Evolutionary conservation across 768 basidiomycete genomes (phyloP).

Genomic region (Leccinum olivaceopallidum): DNA sequence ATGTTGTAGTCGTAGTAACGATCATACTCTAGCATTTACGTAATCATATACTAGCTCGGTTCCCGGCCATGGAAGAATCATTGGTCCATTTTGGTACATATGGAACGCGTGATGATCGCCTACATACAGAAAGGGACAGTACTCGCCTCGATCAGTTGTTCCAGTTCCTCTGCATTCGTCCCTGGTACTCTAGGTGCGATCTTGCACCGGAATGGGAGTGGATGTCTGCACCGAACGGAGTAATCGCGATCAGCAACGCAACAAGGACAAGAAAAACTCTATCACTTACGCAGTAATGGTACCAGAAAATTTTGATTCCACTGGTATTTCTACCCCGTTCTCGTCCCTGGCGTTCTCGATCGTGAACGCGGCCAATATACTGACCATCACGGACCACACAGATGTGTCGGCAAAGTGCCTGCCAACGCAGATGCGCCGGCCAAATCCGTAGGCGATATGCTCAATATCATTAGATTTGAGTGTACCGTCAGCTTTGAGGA

Average conservation of each 20-base stretch:
- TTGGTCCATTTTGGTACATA: neutral
- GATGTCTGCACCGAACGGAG: slow-evolving; percentile 4
- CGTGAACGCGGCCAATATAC: slow-evolving; percentile 18
- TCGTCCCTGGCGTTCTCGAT: slow-evolving; percentile 20
- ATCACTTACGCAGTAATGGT: slow-evolving; percentile 16
- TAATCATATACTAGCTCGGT: neutral
- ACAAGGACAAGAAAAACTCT: neutral
- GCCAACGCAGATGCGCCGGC: slow-evolving; percentile 32
- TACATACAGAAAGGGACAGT: slow-evolving; percentile 4
- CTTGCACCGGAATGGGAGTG: slow-evolving; percentile 19
- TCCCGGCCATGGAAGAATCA: neutral
- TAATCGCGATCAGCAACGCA: neutral
- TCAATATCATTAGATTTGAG: slow-evolving; percentile 16
- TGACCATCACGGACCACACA: slow-evolving; percentile 25
- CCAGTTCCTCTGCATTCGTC: slow-evolving; percentile 11
- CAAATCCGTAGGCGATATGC: slow-evolving; percentile 27
- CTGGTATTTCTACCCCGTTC: slow-evolving; percentile 20
- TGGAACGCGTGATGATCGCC: neutral
- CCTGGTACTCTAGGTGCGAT: slow-evolving; percentile 14
- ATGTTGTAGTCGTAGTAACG: neutral
- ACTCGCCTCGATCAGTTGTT: slow-evolving; percentile 15
- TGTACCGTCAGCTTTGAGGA: slow-evolving; percentile 30
- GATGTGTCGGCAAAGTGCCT: slow-evolving; percentile 28
- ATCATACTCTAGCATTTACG: neutral
- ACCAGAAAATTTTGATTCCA: slow-evolving; percentile 13